Evolutionary conservation across 495 filamentous ascomycete genomes (phyloP), one percentile per base, ranked within the genome.

Genomic region (Aspergillus haitiensis): DNA sequence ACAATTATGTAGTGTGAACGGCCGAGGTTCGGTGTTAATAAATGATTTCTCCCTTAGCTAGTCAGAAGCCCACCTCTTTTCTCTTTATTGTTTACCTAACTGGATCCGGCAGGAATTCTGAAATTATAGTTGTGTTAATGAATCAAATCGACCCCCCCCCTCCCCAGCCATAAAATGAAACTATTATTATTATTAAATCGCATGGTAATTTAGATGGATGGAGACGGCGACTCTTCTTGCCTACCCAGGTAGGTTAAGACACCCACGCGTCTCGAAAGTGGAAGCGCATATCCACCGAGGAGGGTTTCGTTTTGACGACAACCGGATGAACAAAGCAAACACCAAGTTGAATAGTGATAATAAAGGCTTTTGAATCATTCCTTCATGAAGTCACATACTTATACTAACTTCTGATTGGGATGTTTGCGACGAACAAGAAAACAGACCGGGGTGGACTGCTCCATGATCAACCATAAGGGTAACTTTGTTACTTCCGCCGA

Each of bases 381-480:
- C 44, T 18, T 47, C 44, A 47, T 18, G 27, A 18, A 18, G 44
- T 47, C 49, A 49, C 56, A 40, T 52, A 18, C 21, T 27, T 27
- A 27, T 27, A 27, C 21, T 27, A 3, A 27, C 21, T 59, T 59
- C 37, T 31, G 56, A 33, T 44, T 58, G 47, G 40, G 16, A 35
- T 47, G 44, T 21, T 13, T 59, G 56, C 18, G 37, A 37, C 8
- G 6, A 49, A 45, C 1, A 15, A 33, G 47, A 51, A 51, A 27
- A 34, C 31, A 9, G 32, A 11, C 48, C 31, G 11, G 32, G 48
- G 27, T 51, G 48, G 48, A 12, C 21, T 60, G 35, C 33, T 54
- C 15, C 33, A 53, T 57, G 55, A 57, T 46, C 33, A 46, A 53
- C 48, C 48, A 52, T 37, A 59, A 52, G 56, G 35, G 2, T 16